Base-by-base conservation (phyloP, 2,329 filamentous ascomycete genomes). In the Apiospora pterosperma region DNA sequence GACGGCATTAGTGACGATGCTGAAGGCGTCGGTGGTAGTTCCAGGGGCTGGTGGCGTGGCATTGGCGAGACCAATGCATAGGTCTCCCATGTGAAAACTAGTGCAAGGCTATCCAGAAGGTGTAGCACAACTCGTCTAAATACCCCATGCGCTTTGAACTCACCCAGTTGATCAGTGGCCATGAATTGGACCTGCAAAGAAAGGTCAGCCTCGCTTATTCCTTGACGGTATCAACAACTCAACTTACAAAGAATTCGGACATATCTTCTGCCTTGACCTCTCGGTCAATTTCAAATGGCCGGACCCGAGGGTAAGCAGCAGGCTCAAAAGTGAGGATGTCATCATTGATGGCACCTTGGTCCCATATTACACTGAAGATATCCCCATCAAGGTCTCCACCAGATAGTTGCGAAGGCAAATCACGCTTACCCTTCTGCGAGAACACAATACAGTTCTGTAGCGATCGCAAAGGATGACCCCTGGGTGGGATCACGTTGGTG, bases 361-460 rank as follows among this genome's bases (percentile, higher is more conserved):
- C 92, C 82, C 86, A 96, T 59, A 96, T 91, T 61, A 96, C 78
- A 68, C 93, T 90, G 76, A 91, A 97, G 0, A 92, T 78, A 73
- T 97, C 93, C 0, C 93, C 93, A 68, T 96, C 92, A 0, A 97
- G 82, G 74, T 97, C 93, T 0, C 93, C 93, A 1, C 93, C 93
- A 62, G 90, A 90, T 0, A 97, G 81, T 75, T 90, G 85, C 66
- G 91, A 95, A 0, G 92, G 92, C 0, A 97, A 79, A 71, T 96
- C 93, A 19, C 93, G 86, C 0, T 70, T 31, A 0, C 93, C 93
- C 48, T 85, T 81, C 64, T 88, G 86, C 65, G 90, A 93, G 73
- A 97, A 97, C 1, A 91, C 87, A 19, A 97, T 83, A 66, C 92
- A 94, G 71, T 96, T 97, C 2, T 81, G 79, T 1, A 94, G 81